These are phyloP conservation scores for Alternaria burnsii DNA, from an alignment of 2,329 filamentous ascomycete species.

Conservation along the genomic window DNA sequence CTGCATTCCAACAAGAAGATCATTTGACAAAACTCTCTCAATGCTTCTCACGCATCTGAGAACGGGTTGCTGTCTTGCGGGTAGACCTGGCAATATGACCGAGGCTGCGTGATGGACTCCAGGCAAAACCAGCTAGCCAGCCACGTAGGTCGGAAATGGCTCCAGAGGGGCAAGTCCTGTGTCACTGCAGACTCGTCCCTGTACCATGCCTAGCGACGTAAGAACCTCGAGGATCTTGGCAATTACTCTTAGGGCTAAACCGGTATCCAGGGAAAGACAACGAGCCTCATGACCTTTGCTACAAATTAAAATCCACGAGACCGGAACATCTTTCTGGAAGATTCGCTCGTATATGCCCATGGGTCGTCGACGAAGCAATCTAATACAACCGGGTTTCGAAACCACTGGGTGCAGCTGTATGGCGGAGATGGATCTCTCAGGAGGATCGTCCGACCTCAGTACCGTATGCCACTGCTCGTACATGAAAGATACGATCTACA, in stretches of 20 bases:
- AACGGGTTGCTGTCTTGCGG: not conserved
- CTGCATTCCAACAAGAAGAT: constrained; percentile 20
- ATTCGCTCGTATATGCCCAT: constrained; percentile 22
- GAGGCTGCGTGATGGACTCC: not conserved
- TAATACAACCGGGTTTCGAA: constrained; percentile 32
- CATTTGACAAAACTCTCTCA: constrained; percentile 7
- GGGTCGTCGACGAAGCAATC: constrained; percentile 25
- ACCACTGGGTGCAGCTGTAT: constrained; percentile 18
- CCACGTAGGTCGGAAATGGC: not conserved
- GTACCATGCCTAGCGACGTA: constrained; percentile 7
- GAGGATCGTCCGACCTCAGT: constrained; percentile 2
- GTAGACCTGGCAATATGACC: not conserved
- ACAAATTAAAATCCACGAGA: constrained; percentile 27
- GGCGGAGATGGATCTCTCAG: not conserved
- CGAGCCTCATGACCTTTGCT: constrained; percentile 33
- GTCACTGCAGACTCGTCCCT: not conserved
- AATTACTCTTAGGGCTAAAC: not conserved
- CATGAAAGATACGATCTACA: not conserved
- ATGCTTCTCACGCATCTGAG: not conserved
- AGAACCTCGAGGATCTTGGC: constrained; percentile 7
- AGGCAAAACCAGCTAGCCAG: not conserved
- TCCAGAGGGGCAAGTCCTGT: not conserved
- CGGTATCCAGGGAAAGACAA: constrained; percentile 15
- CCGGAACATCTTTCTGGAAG: constrained; percentile 35
- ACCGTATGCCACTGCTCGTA: not conserved